phyloP scores from a whole-genome alignment of 495 filamentous ascomycete species.

The Platismatia glauca region DNA sequence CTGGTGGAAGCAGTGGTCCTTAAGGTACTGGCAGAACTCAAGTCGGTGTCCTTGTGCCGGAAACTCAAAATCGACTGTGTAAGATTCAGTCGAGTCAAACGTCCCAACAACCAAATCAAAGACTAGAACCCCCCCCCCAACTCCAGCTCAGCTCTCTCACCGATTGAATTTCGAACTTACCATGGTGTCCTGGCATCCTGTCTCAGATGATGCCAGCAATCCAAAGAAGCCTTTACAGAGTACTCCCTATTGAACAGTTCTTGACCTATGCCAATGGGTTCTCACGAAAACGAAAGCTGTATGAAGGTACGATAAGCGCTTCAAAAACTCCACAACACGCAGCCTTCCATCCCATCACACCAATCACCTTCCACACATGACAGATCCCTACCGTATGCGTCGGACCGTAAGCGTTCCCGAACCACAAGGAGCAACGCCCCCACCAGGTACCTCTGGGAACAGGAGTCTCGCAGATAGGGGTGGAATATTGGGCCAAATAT shows the following conservation, averaged over 20 bases:
- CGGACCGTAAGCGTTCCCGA: background rate
- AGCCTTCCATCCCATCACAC: background rate
- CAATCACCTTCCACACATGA: background rate
- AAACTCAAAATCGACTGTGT: background rate
- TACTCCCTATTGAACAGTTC: too few species aligned
- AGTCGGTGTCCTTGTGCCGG: background rate
- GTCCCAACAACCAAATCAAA: too few species aligned
- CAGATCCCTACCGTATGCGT: background rate
- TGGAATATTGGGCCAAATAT: too few species aligned
- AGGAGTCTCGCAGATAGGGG: too few species aligned
- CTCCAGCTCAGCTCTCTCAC: background rate
- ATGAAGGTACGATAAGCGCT: background rate
- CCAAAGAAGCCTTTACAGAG: background rate
- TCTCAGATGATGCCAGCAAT: background rate
- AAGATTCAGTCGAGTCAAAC: background rate
- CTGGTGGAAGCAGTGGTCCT: background rate
- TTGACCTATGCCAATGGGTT: background rate
- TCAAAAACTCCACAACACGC: background rate
- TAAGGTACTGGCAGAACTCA: background rate
- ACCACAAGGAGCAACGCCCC: background rate
- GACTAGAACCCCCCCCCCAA: too few species aligned
- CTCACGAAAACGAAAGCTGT: too few species aligned
- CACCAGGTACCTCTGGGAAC: background rate
- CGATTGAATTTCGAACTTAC: background rate
- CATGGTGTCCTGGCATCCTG: background rate